These are phyloP conservation scores for Metschnikowia arizonensis DNA, from an alignment of 805 yeast species.

Conservation along the genomic window DNA sequence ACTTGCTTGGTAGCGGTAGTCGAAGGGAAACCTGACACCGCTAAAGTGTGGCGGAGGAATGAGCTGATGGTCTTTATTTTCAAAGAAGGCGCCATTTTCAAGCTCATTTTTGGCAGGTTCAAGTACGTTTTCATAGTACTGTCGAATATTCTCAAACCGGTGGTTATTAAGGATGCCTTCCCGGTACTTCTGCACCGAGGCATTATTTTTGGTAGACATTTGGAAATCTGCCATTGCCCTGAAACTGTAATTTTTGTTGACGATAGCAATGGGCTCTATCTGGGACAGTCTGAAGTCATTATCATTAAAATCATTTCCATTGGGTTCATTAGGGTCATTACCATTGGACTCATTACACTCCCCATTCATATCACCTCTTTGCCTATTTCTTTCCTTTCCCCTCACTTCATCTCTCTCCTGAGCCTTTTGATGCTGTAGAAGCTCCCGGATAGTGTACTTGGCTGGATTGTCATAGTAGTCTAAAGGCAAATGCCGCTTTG, in stretches of 20 bases:
- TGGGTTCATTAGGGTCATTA: no score
- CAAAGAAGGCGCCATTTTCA: constrained; percentile 21
- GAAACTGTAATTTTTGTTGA: constrained; percentile 68
- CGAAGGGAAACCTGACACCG: constrained; percentile 68
- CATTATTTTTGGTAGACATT: constrained; percentile 54
- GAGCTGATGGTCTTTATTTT: constrained; percentile 48
- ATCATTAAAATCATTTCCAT: background rate
- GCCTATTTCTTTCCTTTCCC: background rate
- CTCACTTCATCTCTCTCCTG: constrained; percentile 13
- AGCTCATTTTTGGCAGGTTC: constrained; percentile 26
- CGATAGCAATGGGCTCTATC: constrained; percentile 58
- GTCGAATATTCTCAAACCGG: constrained; percentile 24
- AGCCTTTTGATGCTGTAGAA: constrained; percentile 30
- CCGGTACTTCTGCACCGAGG: constrained; percentile 28
- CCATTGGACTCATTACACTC: no score
- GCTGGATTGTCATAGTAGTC: constrained; percentile 29
- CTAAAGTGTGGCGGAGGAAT: constrained; percentile 89
- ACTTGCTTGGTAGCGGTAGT: constrained; percentile 74
- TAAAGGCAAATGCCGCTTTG: constrained; percentile 46
- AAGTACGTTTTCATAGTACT: constrained; percentile 24
- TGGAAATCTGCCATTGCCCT: constrained; percentile 90
- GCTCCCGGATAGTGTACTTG: constrained; percentile 41
- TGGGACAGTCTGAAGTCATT: background rate
- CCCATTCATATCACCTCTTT: background rate
- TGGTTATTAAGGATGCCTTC: constrained; percentile 22